These are phyloP conservation scores for Papiliotrema nemorosa DNA, from an alignment of 1,284 basidiomycete genomes.

Conservation along the genomic window DNA sequence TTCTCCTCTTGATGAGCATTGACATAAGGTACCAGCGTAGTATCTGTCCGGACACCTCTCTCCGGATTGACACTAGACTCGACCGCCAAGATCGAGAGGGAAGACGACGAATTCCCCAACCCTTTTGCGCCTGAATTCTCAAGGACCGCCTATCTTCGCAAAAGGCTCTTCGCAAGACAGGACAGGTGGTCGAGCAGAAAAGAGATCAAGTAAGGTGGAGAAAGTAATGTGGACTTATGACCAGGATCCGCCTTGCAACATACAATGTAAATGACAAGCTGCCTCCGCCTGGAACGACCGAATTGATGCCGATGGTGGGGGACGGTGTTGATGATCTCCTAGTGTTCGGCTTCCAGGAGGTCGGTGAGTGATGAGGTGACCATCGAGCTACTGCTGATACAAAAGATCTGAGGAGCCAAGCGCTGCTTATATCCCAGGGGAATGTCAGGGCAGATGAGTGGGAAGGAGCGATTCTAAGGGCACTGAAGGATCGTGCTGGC, in stretches of 20 bases:
- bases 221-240: too few relatives aligned
- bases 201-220: constrained; percentile 13
- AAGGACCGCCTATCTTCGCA: constrained; percentile 28
- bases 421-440: constrained; percentile 38
- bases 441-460: constrained; percentile 54
- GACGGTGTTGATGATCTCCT: constrained; percentile 39
- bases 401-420: constrained; percentile 35
- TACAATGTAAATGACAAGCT: constrained; percentile 46
- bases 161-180: constrained; percentile 28
- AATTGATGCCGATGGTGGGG: constrained; percentile 32
- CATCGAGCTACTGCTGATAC: too few relatives aligned
- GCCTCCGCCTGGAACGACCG: constrained; percentile 37
- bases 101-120: constrained; percentile 25
- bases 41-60: neutral
- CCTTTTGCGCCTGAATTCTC: constrained; percentile 31
- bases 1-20: neutral
- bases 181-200: constrained; percentile 27
- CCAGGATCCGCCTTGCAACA: constrained; percentile 36
- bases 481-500: constrained; percentile 51
- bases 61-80: neutral
- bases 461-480: constrained; percentile 54
- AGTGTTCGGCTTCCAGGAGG: constrained; percentile 44
- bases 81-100: neutral
- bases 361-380: constrained; percentile 18
- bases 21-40: constrained; percentile 1